These are phyloP conservation scores for Borovskyia barvae DNA, from an alignment of 208 protist species.

Conservation along the genomic window DNA sequence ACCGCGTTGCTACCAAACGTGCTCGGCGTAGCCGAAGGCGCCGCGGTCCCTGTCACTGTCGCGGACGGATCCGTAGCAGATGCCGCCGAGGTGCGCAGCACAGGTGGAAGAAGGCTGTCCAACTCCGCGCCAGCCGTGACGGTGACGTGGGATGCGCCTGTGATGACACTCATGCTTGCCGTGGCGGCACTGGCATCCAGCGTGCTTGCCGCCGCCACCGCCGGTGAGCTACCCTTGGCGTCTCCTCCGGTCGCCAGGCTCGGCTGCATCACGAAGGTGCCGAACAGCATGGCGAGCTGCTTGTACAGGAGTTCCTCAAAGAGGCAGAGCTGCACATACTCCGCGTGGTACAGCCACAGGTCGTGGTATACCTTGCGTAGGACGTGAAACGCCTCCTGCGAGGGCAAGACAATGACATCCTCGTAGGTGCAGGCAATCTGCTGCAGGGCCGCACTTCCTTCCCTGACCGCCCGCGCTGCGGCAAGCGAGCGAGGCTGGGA, in stretches of 20 bases:
- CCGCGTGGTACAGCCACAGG: constrained; percentile 22
- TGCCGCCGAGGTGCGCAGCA: background rate
- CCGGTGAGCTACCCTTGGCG: background rate
- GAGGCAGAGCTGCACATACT: constrained; percentile 24
- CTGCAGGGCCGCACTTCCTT: too few species aligned
- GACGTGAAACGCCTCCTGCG: background rate
- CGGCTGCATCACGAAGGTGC: constrained; percentile 8
- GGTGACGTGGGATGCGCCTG: background rate
- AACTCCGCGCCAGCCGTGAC: background rate
- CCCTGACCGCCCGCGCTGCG: too few species aligned
- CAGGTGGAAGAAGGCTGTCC: background rate
- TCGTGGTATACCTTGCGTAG: constrained; percentile 14
- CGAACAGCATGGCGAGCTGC: constrained; percentile 20
- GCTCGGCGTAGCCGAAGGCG: too few species aligned
- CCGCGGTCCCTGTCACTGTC: too few species aligned
- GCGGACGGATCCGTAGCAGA: background rate
- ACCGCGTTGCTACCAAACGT: constrained; percentile 7
- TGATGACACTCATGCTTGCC: background rate
- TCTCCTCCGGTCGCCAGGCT: background rate
- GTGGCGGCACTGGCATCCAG: background rate
- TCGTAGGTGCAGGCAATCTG: background rate
- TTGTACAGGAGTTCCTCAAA: constrained; percentile 23
- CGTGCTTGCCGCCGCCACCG: background rate
- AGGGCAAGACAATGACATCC: constrained; percentile 8
- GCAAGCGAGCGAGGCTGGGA: background rate